Base-by-base conservation (phyloP, 306 rosid genomes). In the Carpinus fangiana region DNA sequence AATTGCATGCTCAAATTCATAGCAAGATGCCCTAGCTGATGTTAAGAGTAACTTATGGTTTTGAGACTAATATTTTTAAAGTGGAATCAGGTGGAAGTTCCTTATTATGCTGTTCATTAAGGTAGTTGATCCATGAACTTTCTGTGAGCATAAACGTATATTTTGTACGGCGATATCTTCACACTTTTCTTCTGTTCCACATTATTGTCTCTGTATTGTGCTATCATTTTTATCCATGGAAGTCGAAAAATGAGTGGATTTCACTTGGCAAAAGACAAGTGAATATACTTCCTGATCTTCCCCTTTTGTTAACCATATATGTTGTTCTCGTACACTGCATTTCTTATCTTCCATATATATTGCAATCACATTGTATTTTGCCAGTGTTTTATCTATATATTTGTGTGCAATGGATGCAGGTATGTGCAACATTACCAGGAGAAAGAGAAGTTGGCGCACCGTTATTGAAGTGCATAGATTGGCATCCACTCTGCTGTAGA, bases 361-460 rank as follows among this genome's bases (percentile, higher is more conserved):
- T 72, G 34, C 73, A 46, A 17, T 45, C 31, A 36, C 13, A 23
- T 26, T n/a, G 36, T 46, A 1, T 20, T 13, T 46, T 11, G 31
- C 52, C 7, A 21, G 31, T 38, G n/a, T 28, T 60, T 60, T 23
- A 11, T 59, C 31, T 6, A 9, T 28, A 26, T 61, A 12, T 65
- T 65, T 65, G n/a, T 64, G 7, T 18, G 51, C 12, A 28, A 56
- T 73, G 60, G 47, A 60, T 79, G 83, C 82, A 87, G 90, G 81
- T 87, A 87, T 57, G 88, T 79, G 46, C 79, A 84, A 77, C 16
- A 71, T 43, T 87, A 74, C 80, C 74, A 51, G 68, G 90, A 87
- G 79, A 80, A 82, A 38, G 90, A 87, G 81, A 87, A 87, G 83
- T 36, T 87, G 70, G 76, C 64, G 4, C 88, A 87, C 80, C 80